phyloP scores from a whole-genome alignment of 2,329 filamentous ascomycete genomes.

The Neospermospora avenae region DNA sequence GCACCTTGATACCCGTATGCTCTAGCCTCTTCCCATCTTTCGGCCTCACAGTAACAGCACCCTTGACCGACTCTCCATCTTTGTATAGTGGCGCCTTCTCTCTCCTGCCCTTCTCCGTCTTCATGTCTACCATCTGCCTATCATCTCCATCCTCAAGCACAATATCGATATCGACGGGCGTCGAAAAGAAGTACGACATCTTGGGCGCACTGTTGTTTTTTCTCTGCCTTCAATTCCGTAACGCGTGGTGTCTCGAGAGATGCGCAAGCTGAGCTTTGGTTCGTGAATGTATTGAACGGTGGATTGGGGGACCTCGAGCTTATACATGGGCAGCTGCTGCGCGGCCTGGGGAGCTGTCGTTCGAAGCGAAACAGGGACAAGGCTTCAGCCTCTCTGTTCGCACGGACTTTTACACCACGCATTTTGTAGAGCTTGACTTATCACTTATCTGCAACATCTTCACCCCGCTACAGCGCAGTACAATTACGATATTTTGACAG shows the following conservation, averaged over 20 bases:
- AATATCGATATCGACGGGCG: constrained; percentile 97
- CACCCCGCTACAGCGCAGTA: constrained; percentile 1
- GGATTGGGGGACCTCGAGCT: constrained; percentile 10
- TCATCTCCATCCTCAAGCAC: constrained; percentile 95
- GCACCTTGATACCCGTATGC: constrained; percentile 98
- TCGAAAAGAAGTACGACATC: constrained; percentile 99
- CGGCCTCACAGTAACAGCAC: constrained; percentile 87
- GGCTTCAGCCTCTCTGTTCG: constrained; percentile 12
- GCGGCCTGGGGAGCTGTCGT: constrained; percentile 9
- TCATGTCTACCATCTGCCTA: constrained; percentile 92
- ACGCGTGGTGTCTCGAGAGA: constrained; percentile 6
- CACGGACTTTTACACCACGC: constrained; percentile 4
- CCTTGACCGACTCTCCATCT: constrained; percentile 97
- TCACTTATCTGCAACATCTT: not conserved
- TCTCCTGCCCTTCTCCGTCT: constrained; percentile 95
- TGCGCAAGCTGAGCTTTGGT: constrained; percentile 10
- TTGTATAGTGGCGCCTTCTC: constrained; percentile 97
- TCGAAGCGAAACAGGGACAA: not conserved
- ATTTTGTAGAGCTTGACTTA: not conserved
- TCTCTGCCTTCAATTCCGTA: not conserved
- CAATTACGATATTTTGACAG: not conserved
- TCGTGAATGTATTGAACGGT: not conserved
- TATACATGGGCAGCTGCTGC: no score
- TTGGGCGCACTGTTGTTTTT: not conserved
- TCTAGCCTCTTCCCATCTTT: constrained; percentile 98